Base-by-base conservation (phyloP, 2,329 filamentous ascomycete species). In the Ceratocystis albifundus region DNA sequence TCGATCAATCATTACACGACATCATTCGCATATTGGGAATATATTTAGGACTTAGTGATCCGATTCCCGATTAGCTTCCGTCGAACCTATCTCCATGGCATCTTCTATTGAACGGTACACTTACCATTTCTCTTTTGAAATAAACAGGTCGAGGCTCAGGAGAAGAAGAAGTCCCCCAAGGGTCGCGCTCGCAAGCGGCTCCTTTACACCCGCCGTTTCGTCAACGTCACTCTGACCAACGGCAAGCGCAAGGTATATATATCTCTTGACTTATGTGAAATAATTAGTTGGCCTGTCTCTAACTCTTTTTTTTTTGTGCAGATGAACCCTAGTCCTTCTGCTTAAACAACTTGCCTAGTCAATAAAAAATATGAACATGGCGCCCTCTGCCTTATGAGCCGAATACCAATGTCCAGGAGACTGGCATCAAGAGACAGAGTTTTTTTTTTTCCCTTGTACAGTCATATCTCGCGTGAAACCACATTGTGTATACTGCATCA, bases 91-190 rank as follows among this genome's bases (percentile, higher is more conserved):
- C 7, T n/a, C n/a, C 32, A n/a, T 28, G 15, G 8, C n/a, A 36
- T n/a, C 17, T 5, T 2, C 20, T 20, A 48, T n/a, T 12, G 44
- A 44, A 20, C n/a, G 8, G 32, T 20, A 55, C 7, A 12, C 57
- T 61, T 28, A 53, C 55, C 4, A 25, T 41, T 22, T 53, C 10
- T 53, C 50, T 65, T 63, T 45, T 8, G n/a, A 28, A 15, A 12
- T 30, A 66, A 70, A 74, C 69, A 91, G 88, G 88, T 93, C 79
- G 89, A 94, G 81, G 80, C 84, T 68, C 88, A 92, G 81, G 92
- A 96, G 88, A 96, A 96, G 88, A 83, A 89, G 82, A 96, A 97
- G 89, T 84, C 82, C 74, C 91, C 93, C 77, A 96, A 96, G 87
- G 93, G 93, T 77, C 91, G 93, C 77, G 93, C 93, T 74, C 90